A percentile compares a stretch with the other conserved stretches of the same genome.
Conservation (phyloP, 2,329 filamentous ascomycete genomes). For the Phaeosphaeria sp. region DNA sequence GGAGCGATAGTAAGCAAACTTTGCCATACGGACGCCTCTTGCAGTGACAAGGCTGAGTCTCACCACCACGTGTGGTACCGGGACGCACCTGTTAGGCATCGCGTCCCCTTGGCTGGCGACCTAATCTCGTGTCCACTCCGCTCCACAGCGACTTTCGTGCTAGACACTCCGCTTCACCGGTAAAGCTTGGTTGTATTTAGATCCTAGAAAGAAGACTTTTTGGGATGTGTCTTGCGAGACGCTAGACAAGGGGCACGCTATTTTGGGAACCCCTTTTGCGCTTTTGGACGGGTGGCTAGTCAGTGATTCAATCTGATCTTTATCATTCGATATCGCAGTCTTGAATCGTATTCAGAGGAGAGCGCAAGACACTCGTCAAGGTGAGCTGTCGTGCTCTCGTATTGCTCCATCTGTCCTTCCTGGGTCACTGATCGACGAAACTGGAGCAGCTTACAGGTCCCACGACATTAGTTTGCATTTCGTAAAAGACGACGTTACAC, state of each 20-base stretch:
- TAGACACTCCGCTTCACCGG: slow-evolving; percentile 1
- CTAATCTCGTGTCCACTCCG: neutral
- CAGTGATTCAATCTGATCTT: neutral
- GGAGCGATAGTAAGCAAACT: neutral
- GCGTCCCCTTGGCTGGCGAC: neutral
- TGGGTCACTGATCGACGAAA: neutral
- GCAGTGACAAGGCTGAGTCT: neutral
- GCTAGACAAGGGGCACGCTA: neutral
- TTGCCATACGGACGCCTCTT: neutral
- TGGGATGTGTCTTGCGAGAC: neutral
- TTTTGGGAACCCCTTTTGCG: neutral
- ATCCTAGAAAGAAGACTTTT: neutral
- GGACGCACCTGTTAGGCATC: neutral
- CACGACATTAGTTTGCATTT: neutral
- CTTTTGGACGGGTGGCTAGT: neutral
- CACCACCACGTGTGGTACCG: neutral
- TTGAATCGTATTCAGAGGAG: neutral
- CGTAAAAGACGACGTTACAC: neutral
- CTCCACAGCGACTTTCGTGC: neutral
- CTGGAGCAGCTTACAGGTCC: neutral
- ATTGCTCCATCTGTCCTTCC: neutral
- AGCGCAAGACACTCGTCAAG: no score
- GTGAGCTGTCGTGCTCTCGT: neutral
- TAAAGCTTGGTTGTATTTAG: neutral
- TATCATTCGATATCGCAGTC: neutral